These are phyloP conservation scores for Coleophoma cylindrospora DNA, from an alignment of 2,329 filamentous ascomycete genomes.

Conservation along the genomic window DNA sequence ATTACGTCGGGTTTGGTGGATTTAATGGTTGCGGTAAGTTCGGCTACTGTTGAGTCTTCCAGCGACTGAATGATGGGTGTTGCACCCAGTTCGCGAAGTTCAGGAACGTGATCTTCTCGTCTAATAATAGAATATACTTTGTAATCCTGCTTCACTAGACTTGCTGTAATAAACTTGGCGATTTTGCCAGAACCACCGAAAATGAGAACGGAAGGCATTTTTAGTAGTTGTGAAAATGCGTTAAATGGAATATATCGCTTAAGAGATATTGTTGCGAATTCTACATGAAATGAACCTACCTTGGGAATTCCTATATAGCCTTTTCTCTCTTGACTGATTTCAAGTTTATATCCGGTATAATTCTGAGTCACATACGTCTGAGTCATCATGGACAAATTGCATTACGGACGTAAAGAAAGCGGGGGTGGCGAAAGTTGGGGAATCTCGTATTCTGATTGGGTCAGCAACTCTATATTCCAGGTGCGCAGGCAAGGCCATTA, in stretches of 20 bases:
- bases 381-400: too few relatives aligned
- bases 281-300: too few relatives aligned
- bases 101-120: conserved; percentile 23
- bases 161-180: conserved; percentile 9
- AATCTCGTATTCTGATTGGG: too few relatives aligned
- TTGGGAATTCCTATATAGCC: too few relatives aligned
- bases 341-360: too few relatives aligned
- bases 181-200: conserved; percentile 12
- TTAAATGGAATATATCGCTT: neutral
- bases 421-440: too few relatives aligned
- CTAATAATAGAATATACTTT: conserved; percentile 10
- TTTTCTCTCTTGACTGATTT: too few relatives aligned
- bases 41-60: conserved; percentile 30
- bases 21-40: conserved; percentile 31
- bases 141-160: conserved; percentile 6
- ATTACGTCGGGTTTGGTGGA: conserved; percentile 26
- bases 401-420: too few relatives aligned
- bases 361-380: too few relatives aligned
- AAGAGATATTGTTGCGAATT: too few relatives aligned
- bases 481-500: conserved; percentile 7
- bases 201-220: conserved; percentile 12
- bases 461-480: too few relatives aligned
- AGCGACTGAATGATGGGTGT: conserved; percentile 37
- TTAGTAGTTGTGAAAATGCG: neutral
- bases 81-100: conserved; percentile 34